A percentile compares a stretch with the other conserved stretches of the same genome.
These are phyloP conservation scores for Phytophthora syringae DNA, from an alignment of 352 stramenopile genomes.

Conservation along the genomic window DNA sequence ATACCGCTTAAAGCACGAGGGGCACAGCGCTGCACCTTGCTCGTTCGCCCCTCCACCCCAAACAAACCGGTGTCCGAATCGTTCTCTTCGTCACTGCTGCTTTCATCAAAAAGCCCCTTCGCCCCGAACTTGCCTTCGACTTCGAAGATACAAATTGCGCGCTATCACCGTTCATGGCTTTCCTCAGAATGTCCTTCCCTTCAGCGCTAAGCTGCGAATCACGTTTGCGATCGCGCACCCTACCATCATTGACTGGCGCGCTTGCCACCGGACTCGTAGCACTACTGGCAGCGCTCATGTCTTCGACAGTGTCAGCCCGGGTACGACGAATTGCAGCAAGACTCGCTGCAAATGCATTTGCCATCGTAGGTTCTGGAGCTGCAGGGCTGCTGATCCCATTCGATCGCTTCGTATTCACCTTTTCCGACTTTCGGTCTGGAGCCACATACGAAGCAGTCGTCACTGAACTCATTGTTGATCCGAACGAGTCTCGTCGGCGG, in stretches of 20 bases:
- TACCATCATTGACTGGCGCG: conserved; percentile 16
- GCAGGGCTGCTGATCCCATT: conserved; percentile 25
- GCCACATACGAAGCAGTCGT: conserved; percentile 27
- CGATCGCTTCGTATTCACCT: conserved; percentile 15
- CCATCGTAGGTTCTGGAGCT: conserved; percentile 43
- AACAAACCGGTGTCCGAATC: conserved; percentile 63
- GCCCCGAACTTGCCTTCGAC: conserved; percentile 34
- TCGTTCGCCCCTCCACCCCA: conserved; percentile 33
- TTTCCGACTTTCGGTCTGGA: conserved; percentile 32
- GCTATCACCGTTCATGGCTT: conserved; percentile 55
- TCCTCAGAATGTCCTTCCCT: conserved; percentile 76
- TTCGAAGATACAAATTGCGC: conserved; percentile 15
- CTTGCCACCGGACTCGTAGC: conserved; percentile 24
- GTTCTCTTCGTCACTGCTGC: conserved; percentile 59
- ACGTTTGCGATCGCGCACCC: conserved; percentile 60
- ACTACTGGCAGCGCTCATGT: conserved; percentile 31
- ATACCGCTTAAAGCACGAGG: conserved; percentile 18
- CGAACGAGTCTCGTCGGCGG: conserved; percentile 58
- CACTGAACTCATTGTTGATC: conserved; percentile 45
- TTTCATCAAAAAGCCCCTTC: conserved; percentile 87
- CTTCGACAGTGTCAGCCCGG: conserved; percentile 66
- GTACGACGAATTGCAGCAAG: conserved; percentile 78
- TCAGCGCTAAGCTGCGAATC: conserved; percentile 80
- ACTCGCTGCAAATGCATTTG: conserved; percentile 77
- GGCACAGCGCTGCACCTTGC: conserved; percentile 18